Evolutionary conservation across 257 asterid genomes (phyloP).

Genomic region (Plantago major): DNA sequence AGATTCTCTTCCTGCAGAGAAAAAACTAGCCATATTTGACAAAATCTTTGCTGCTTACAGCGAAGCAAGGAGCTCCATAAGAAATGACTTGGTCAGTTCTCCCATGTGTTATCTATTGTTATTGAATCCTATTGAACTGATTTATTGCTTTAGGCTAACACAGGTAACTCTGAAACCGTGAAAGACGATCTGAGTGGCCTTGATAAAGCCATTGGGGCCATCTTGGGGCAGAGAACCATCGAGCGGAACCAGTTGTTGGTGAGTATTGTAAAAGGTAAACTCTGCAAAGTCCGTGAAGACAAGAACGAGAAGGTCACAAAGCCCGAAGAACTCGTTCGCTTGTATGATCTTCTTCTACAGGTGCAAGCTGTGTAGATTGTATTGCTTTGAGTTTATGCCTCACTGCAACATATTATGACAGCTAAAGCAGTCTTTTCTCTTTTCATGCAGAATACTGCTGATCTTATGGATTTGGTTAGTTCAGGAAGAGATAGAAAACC

Average conservation of each 20-base stretch:
- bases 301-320: slow-evolving; percentile 79
- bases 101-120: no score
- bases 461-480: slow-evolving; percentile 86
- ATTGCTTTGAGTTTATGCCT: slow-evolving; percentile 13
- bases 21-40: slow-evolving; percentile 69
- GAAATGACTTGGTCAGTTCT: slow-evolving; percentile 70
- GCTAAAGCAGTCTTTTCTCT: slow-evolving; percentile 22
- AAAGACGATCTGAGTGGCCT: slow-evolving; percentile 96
- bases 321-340: slow-evolving; percentile 95
- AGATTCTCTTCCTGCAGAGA: slow-evolving; percentile 74
- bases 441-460: slow-evolving; percentile 65
- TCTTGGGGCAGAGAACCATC: slow-evolving; percentile 83
- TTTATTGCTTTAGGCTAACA: slow-evolving; percentile 51
- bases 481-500: slow-evolving; percentile 88
- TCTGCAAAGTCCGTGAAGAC: slow-evolving; percentile 71
- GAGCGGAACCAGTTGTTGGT: slow-evolving; percentile 91
- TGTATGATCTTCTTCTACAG: slow-evolving; percentile 83
- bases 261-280: slow-evolving; percentile 72
- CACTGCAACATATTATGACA: slow-evolving; percentile 18
- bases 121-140: slow-evolving; percentile 6
- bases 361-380: slow-evolving; percentile 20
- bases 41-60: slow-evolving; percentile 87
- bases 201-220: slow-evolving; percentile 91
- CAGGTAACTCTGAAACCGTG: slow-evolving; percentile 84
- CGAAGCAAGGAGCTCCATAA: slow-evolving; percentile 85